A percentile compares a stretch with the other conserved stretches of the same genome.
Evolutionary conservation across 2,329 filamentous ascomycete genomes (phyloP).

Genomic region (Xylariaceae sp.): DNA sequence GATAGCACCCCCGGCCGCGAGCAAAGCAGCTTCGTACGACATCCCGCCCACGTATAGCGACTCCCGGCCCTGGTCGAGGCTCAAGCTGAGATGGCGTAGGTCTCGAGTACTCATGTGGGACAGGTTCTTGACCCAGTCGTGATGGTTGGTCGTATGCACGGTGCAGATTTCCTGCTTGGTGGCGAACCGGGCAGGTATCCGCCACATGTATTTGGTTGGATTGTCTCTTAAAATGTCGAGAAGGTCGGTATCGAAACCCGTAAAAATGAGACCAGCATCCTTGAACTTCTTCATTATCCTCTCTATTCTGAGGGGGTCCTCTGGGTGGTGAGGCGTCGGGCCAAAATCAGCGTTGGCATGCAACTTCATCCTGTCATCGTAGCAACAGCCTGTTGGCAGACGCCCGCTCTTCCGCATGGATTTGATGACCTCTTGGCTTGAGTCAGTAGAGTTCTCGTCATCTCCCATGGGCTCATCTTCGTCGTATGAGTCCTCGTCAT

Average conservation of each 20-base stretch:
- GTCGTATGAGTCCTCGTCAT: constrained; percentile 22
- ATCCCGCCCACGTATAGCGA: constrained; percentile 82
- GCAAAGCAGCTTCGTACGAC: constrained; percentile 74
- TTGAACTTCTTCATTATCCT: constrained; percentile 90
- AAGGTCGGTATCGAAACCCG: constrained; percentile 54
- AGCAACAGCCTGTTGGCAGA: constrained; percentile 75
- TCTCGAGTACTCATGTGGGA: constrained; percentile 57
- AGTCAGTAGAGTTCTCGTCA: constrained; percentile 27
- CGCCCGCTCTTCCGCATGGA: constrained; percentile 44
- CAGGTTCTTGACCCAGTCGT: constrained; percentile 68
- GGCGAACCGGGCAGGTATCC: constrained; percentile 77
- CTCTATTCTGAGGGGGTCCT: constrained; percentile 89
- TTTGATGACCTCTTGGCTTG: constrained; percentile 37
- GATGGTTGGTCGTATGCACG: constrained; percentile 76
- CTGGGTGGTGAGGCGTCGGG: constrained; percentile 78
- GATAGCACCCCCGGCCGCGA: constrained; percentile 90
- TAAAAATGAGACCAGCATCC: constrained; percentile 72
- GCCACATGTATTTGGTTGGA: constrained; percentile 64
- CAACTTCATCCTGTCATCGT: constrained; percentile 93
- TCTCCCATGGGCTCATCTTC: constrained; percentile 36
- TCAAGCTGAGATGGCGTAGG: constrained; percentile 64
- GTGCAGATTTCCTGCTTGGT: constrained; percentile 76
- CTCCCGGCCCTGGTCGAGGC: constrained; percentile 63
- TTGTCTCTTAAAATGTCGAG: constrained; percentile 49
- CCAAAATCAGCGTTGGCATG: constrained; percentile 82